Base-by-base conservation (phyloP, 139 green algal species). In the Volvox africanus region DNA sequence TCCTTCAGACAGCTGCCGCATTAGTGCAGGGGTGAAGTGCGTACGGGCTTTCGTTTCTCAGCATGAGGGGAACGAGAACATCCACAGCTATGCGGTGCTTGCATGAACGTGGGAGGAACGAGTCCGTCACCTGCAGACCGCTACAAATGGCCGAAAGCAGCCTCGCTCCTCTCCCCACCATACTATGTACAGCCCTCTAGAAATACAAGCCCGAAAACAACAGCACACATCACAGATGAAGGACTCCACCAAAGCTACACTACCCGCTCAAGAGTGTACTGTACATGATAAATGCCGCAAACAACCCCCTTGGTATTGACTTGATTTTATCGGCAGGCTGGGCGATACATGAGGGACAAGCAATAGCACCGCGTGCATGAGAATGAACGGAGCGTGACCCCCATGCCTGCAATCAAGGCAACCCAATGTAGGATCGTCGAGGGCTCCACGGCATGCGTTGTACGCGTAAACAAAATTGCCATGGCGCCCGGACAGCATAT, bases 381-480 rank as follows among this genome's bases (percentile, higher is more conserved):
- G 62, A 77, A 88, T 67, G 65, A 67, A 88, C 82, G 65, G 82
- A 61, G 19, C 21, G 9, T 55, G 44, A 86, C 36, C 44, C 84
- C 84, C 84, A 16, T n/a, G 71, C 85, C 85, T 89, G 85, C 85
- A 89, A 89, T 89, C 85, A 82, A 89, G 85, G 69, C 85, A 89
- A 86, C 80, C 80, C 44, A 86, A 86, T 71, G 80, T 73, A 50
- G 80, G 80, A 71, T 86, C 71, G 80, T 26, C 26, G 50, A 30
- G 80, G 32, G 55, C 65, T 26, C 80, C 80, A 86, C 44, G 50
- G 80, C 80, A 86, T 86, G 81, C 65, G 82, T 61, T 88, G 35
- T 62, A 88, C 61, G 81, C 81, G n/a, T 30, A 80, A 21, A 50
- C 71, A 90, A 90, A 90, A 90, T 90, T 90, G 86, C 86, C 86